Evolutionary conservation across 179 eudicot species (phyloP), one percentile per base, ranked within the genome.

Genomic region (Drosera spatulata): DNA sequence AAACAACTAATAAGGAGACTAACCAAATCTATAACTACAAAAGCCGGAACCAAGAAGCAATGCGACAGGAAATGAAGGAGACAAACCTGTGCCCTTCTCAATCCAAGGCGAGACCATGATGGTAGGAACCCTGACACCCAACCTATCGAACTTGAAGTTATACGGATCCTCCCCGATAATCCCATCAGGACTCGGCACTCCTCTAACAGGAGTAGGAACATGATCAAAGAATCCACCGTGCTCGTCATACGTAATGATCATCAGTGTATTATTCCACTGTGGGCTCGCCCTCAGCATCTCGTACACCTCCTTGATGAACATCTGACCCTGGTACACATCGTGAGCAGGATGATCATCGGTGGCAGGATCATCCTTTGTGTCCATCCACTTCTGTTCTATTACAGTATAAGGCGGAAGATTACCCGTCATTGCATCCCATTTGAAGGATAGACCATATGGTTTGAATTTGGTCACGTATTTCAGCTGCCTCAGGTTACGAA

Each of bases 191-290:
- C 80, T 93, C 56, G 99, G 99, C 64, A 93, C 99, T 54, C 88
- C 87, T 3, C 78, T 63, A 58, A 89, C 95, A 33, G 99, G 99
- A 0, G 99, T 93, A 0, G 95, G 79, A 39, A 93, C 99, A 59
- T 93, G 99, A 78, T 93, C 99, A 72, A 73, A 93, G 55, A 93
- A 93, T 64, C 99, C 99, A 67, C 99, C 99, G 71, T 93, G 99
- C 64, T 93, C 99, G 69, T 93, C 99, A 50, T 93, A 93, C 12
- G 99, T 93, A 15, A 93, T 81, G 73, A 93, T 68, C 56, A 93
- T 39, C 10, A 95, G 96, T 95, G 85, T 82, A 60, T 93, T 96
- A 39, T 89, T 80, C 99, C 99, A 93, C 67, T 93, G 99, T 1
- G 97, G 97, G 58, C 99, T 93, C 6, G 77, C 79, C 75, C 99